Base-by-base conservation (phyloP, 1,139 yeast species). In the Debaryomyces psychrophilus region DNA sequence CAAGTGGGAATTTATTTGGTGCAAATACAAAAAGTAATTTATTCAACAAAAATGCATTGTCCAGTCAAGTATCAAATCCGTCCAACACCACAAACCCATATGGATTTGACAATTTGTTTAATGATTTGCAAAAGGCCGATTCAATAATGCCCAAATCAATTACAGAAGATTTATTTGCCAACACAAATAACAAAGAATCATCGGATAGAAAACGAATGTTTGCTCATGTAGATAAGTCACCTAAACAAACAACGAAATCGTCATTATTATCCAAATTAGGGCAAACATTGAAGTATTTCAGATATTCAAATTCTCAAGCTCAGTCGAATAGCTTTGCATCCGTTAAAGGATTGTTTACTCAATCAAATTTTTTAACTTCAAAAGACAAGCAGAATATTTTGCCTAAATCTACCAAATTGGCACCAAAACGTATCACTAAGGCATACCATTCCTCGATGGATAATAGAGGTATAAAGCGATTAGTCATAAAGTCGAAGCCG, bases 401-500 rank as follows among this genome's bases (percentile, higher is more conserved):
- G n/a, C 49, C 57, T n/a, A 46, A 46, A 12, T 31, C 53, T n/a
- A 39, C 44, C 6, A 46, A 45, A 35, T 38, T 51, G 20, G 48
- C 52, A n/a, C 56, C 59, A 3, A 55, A 52, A 39, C 41, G 50
- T 12, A 44, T 52, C 8, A 37, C 53, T 8, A 50, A 42, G 23
- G 52, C 54, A n/a, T 49, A 50, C 44, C 51, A 50, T 36, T 49
- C 58, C 4, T 46, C 52, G 7, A 29, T 48, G 20, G 60, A 54
- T 41, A 46, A 47, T 12, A 60, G 60, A 23, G 55, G 62, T 37
- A 61, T 73, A 48, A 73, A 69, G 47, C 64, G 68, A 44, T 59
- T 75, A 38, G 65, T 73, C 2, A 70, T 75, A 37, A 72, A 71
- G 44, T 64, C 76, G 2, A 73, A 72, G 46, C 80, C 79, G 0